These are phyloP conservation scores for Candida krabiensis DNA, from an alignment of 805 yeast species.

Conservation along the genomic window DNA sequence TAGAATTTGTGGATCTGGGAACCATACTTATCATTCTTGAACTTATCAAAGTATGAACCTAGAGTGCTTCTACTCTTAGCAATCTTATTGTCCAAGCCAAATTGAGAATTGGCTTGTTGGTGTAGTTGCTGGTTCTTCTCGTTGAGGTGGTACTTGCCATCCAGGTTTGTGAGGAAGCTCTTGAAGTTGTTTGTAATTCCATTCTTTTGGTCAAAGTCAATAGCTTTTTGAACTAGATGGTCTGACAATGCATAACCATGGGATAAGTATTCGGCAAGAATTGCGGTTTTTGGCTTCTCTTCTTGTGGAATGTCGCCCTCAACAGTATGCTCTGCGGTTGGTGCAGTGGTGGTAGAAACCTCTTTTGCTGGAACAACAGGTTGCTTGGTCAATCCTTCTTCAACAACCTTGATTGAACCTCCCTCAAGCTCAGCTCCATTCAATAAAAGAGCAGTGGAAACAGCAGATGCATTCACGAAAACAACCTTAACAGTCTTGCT, in stretches of 20 bases:
- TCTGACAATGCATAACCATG: conserved; percentile 74
- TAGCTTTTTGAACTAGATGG: conserved; percentile 56
- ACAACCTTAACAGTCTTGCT: conserved; percentile 45
- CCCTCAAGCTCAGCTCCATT: conserved; percentile 76
- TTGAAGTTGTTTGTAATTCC: conserved; percentile 61
- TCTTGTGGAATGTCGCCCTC: conserved; percentile 65
- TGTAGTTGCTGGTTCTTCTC: conserved; percentile 43
- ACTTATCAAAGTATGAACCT: conserved; percentile 47
- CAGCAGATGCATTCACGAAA: conserved; percentile 60
- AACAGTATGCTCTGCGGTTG: conserved; percentile 10
- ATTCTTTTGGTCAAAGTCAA: conserved; percentile 61
- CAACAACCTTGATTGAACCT: conserved; percentile 47
- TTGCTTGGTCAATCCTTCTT: conserved; percentile 27
- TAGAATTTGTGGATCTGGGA: conserved; percentile 62
- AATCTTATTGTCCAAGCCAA: conserved; percentile 40
- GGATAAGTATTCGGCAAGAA: conserved; percentile 72
- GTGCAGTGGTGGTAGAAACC: conserved; percentile 14
- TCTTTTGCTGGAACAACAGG: conserved; percentile 15
- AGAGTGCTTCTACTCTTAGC: conserved; percentile 37
- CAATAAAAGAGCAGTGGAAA: conserved; percentile 66
- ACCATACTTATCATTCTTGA: conserved; percentile 51
- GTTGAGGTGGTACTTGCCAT: conserved; percentile 59
- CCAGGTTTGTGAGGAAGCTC: conserved; percentile 53
- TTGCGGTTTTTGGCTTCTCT: conserved; percentile 71
- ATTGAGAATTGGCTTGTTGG: conserved; percentile 39